Conservation (phyloP, 2,329 filamentous ascomycete species). For the Cordyceps javanica region DNA sequence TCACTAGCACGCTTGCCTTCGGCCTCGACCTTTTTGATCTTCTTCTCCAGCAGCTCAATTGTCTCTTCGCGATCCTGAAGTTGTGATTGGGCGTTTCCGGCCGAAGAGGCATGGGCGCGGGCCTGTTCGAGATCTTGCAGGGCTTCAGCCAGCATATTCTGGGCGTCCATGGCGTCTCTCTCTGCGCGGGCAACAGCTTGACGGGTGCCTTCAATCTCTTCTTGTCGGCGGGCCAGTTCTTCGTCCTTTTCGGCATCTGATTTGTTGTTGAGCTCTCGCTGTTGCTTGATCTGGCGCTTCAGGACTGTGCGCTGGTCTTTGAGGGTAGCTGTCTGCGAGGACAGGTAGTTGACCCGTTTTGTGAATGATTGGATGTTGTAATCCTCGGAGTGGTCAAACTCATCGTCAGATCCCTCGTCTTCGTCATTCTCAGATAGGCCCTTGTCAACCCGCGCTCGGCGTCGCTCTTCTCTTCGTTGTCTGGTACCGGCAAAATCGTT, state of each 20-base stretch:
- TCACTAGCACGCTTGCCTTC: conserved; percentile 24
- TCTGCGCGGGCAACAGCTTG: conserved; percentile 31
- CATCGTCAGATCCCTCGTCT: conserved; percentile 48
- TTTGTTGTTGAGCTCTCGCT: conserved; percentile 85
- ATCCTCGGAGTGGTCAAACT: conserved; percentile 48
- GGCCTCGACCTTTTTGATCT: conserved; percentile 27
- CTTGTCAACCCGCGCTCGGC: conserved; percentile 48
- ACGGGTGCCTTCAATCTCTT: conserved; percentile 45
- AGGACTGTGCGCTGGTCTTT: conserved; percentile 86
- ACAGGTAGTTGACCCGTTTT: conserved; percentile 71
- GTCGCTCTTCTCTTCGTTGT: conserved; percentile 47
- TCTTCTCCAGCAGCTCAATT: conserved; percentile 38
- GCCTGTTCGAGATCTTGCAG: conserved; percentile 41
- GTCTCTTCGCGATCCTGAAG: conserved; percentile 38
- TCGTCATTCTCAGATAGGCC: conserved; percentile 54
- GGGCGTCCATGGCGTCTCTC: conserved; percentile 32
- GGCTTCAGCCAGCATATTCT: conserved; percentile 43
- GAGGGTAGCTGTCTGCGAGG: conserved; percentile 67
- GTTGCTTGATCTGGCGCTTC: conserved; percentile 88
- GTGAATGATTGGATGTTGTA: conserved; percentile 75
- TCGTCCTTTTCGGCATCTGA: conserved; percentile 67
- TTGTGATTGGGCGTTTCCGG: conserved; percentile 22
- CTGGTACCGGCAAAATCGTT: conserved; percentile 47
- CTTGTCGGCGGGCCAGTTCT: conserved; percentile 52
- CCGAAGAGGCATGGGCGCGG: conserved; percentile 21